phyloP scores from a whole-genome alignment of 2,329 filamentous ascomycete species.

The Paramyrothecium sp. region DNA sequence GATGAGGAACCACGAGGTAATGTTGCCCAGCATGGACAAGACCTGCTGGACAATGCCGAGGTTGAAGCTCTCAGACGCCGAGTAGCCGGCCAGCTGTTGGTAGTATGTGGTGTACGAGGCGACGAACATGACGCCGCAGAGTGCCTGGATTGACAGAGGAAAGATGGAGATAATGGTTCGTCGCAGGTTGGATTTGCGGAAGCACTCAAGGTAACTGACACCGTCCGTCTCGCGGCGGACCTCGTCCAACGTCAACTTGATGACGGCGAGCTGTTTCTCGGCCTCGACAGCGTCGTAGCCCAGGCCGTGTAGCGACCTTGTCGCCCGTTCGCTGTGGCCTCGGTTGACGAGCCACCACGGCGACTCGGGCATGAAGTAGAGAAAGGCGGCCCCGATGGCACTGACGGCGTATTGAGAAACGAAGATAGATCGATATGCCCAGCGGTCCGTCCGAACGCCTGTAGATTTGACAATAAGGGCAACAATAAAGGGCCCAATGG shows the following conservation, averaged over 20 bases:
- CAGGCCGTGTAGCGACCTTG: conserved; percentile 16
- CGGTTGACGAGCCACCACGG: conserved; percentile 39
- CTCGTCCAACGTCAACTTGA: conserved; percentile 6
- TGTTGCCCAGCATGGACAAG: too few species aligned
- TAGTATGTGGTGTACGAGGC: conserved; percentile 14
- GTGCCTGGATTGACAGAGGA: conserved; percentile 14
- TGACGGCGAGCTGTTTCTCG: conserved; percentile 2
- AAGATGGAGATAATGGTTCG: conserved; percentile 16
- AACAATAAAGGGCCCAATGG: conserved; percentile 5
- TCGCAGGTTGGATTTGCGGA: conserved; percentile 16
- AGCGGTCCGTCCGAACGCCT: conserved; percentile 8
- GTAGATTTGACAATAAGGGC: conserved; percentile 11
- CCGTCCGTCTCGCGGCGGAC: background rate
- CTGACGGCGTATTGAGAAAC: conserved; percentile 7
- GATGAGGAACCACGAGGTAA: too few species aligned
- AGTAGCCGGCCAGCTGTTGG: conserved; percentile 14
- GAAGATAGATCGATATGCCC: conserved; percentile 11
- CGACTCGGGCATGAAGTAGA: conserved; percentile 37
- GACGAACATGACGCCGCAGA: conserved; percentile 12
- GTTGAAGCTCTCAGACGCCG: background rate
- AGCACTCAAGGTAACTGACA: conserved; percentile 6
- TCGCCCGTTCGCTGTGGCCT: conserved; percentile 25
- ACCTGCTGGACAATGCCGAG: too few species aligned
- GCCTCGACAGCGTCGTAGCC: background rate
- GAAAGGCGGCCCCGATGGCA: conserved; percentile 5